Evolutionary conservation across 768 basidiomycete genomes (phyloP).

Genomic region (Dioszegia hungarica): DNA sequence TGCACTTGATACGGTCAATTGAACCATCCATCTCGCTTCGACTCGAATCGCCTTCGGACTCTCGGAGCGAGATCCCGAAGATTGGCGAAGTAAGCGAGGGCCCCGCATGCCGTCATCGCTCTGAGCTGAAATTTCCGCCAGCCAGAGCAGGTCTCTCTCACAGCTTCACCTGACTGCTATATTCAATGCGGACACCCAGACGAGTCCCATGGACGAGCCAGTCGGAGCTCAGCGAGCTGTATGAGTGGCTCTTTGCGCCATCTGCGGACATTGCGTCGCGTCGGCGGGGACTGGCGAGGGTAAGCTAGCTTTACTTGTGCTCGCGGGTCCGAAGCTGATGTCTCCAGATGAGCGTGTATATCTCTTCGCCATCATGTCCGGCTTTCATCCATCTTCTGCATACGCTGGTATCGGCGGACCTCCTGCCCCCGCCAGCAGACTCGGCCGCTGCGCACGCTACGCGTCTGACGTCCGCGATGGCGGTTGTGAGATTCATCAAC

Average conservation of each 20-base stretch:
- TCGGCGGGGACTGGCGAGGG: slow-evolving; percentile 36
- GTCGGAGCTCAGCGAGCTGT: slow-evolving; percentile 40
- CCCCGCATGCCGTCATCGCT: too few relatives aligned
- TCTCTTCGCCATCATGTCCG: slow-evolving; percentile 43
- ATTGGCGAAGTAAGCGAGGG: too few relatives aligned
- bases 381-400: slow-evolving; percentile 42
- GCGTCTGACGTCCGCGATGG: slow-evolving; percentile 72
- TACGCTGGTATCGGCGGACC: slow-evolving; percentile 34
- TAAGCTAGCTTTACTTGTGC: slow-evolving; percentile 15
- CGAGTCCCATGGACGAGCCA: slow-evolving; percentile 39
- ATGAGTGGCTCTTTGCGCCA: slow-evolving; percentile 42
- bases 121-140: too few relatives aligned
- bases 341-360: slow-evolving; percentile 40
- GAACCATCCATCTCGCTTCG: too few relatives aligned
- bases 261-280: slow-evolving; percentile 14
- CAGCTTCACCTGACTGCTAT: too few relatives aligned
- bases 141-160: not conserved
- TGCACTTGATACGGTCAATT: too few relatives aligned
- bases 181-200: slow-evolving; percentile 33
- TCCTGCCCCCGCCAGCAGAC: slow-evolving; percentile 24
- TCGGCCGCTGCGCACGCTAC: slow-evolving; percentile 47
- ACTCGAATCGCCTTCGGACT: too few relatives aligned
- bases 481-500: slow-evolving; percentile 85
- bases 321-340: not conserved
- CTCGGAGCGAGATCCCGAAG: too few relatives aligned